Conservation (phyloP, 306 rosid genomes). For the Gynostemma pentaphyllum region DNA sequence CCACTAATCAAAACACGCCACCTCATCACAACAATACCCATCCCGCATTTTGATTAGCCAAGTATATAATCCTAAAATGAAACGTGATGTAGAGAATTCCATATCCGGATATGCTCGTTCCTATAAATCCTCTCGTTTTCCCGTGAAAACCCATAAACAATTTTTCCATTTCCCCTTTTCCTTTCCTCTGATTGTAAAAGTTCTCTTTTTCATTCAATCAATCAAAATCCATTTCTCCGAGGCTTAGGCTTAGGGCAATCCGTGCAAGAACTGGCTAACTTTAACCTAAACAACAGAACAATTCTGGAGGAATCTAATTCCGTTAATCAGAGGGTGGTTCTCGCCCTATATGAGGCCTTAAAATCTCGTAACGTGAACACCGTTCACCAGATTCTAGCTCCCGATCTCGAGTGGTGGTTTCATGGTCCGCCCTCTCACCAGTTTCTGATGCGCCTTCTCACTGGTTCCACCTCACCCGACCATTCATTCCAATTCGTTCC, state of each 20-base stretch:
- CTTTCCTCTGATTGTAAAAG: neutral
- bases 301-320: slow-evolving; percentile 36
- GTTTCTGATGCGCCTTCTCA: slow-evolving; percentile 71
- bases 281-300: no score
- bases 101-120: neutral
- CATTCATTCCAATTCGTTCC: slow-evolving; percentile 40
- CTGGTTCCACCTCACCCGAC: slow-evolving; percentile 38
- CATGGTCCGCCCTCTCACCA: slow-evolving; percentile 92
- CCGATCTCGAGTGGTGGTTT: slow-evolving; percentile 98
- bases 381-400: slow-evolving; percentile 51
- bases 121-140: neutral
- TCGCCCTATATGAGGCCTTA: slow-evolving; percentile 68
- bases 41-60: neutral
- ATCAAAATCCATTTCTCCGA: neutral
- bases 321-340: slow-evolving; percentile 56
- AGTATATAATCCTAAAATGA: neutral
- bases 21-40: neutral
- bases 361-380: slow-evolving; percentile 52
- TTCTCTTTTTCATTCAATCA: neutral
- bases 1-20: neutral
- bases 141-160: neutral
- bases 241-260: slow-evolving; percentile 2
- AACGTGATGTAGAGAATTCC: neutral
- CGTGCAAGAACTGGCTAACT: slow-evolving; percentile 75
- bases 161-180: neutral